phyloP scores from a whole-genome alignment of 495 filamentous ascomycete genomes.

The Cairneyella variabilis region DNA sequence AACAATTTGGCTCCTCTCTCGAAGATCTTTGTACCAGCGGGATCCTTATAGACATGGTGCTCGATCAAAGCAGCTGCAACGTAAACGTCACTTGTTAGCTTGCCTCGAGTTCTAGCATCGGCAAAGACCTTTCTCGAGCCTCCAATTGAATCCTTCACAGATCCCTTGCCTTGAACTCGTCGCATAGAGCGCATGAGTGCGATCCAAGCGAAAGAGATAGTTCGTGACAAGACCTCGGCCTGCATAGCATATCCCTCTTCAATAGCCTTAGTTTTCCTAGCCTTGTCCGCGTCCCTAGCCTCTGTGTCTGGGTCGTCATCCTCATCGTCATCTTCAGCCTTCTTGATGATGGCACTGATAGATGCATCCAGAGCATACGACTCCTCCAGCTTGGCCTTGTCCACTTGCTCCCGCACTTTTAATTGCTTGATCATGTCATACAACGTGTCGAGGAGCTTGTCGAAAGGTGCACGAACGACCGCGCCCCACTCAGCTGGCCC shows the following conservation, averaged over 20 bases:
- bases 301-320: constrained; percentile 49
- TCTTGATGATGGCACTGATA: constrained; percentile 38
- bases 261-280: constrained; percentile 65
- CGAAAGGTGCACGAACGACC: constrained; percentile 75
- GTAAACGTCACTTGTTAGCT: constrained; percentile 90
- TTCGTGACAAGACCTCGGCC: constrained; percentile 66
- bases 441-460: constrained; percentile 76
- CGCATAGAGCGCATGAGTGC: constrained; percentile 90
- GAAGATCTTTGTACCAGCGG: constrained; percentile 87
- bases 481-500: constrained; percentile 63
- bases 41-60: constrained; percentile 92
- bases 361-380: constrained; percentile 28
- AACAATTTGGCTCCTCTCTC: constrained; percentile 90
- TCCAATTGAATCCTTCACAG: constrained; percentile 56
- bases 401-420: constrained; percentile 66
- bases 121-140: constrained; percentile 83
- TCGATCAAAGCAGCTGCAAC: constrained; percentile 88
- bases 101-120: constrained; percentile 79
- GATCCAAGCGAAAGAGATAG: constrained; percentile 90
- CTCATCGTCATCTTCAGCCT: constrained; percentile 63
- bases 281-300: constrained; percentile 50
- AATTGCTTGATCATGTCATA: constrained; percentile 74
- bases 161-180: constrained; percentile 81
- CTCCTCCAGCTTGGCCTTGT: constrained; percentile 70
- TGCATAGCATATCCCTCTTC: constrained; percentile 67